Base-by-base conservation (phyloP, 345 rosid species). In the Populus deltoides region DNA sequence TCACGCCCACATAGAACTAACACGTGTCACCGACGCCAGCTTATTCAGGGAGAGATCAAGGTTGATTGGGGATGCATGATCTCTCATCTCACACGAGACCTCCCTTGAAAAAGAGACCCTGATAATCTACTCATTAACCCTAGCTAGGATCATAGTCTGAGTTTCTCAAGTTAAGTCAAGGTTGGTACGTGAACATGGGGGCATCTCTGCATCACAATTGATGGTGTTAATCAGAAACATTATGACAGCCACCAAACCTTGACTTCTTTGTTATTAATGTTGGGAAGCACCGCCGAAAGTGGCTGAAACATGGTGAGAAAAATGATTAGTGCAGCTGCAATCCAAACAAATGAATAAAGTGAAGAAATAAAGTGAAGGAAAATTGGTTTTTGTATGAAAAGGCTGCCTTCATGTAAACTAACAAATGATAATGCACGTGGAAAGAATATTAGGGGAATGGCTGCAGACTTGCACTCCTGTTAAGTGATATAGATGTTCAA, bases 241-340 rank as follows among this genome's bases (percentile, higher is more conserved):
- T 66, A 75, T 79, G 61, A 70, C 55, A 66, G 9, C 71, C 15
- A 79, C 70, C 85, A 5, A 66, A 72, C 70, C 77, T 55, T 45
- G 63, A 47, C 43, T n/a, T 25, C 27, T 69, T 83, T 51, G 35
- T 57, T 55, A 83, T 47, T 29, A 66, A 68, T 51, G 35, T 57
- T 55, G 81, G 39, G 24, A 59, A 68, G 31, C 74, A 35, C 70
- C 78, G 83, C 89, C 86, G 87, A 84, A 84, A 86, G 87, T 62
- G 53, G 36, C 20, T 47, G 65, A 66, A 15, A 74, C 47, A 57
- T 15, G 67, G 45, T 73, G 39, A 24, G 62, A 74, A 33, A 68
- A 73, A 83, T 79, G 20, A 81, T 75, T 41, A 69, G 15, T n/a
- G 11, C 33, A 24, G 61, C 61, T 22, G 61, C 9, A 7, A n/a